Evolutionary conservation across 495 filamentous ascomycete species (phyloP), one percentile per base, ranked within the genome.

Genomic region (Durotheca rogersii): DNA sequence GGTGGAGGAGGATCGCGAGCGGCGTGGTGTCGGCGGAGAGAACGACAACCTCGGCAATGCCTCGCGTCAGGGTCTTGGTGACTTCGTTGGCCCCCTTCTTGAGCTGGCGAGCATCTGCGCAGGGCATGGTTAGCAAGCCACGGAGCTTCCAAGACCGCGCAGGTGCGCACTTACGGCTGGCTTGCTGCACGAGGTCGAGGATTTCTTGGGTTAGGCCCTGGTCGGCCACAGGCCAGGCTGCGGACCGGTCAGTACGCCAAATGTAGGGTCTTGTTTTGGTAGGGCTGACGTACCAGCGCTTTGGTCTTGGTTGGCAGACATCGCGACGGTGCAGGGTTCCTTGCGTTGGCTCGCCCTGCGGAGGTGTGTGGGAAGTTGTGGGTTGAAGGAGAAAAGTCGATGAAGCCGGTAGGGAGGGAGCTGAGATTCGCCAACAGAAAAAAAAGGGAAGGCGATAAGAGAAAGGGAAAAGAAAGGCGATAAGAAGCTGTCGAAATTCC

Each of bases 221-320:
- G 62, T 96, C 93, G 68, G 92, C 92, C 63, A 94, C 73, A 56
- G 92, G 92, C 87, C 90, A 96, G 60, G 92, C 92, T 83, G 61
- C 62, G 15, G 37, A 55, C 11, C 29, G n/a, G 41, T 59, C 21
- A 67, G 53, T 52, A 49, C 21, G 38, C 4, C 4, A 27, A 7
- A 30, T 31, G 11, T 1, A 23, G 37, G 12, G 11, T 11, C 23
- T 37, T 1, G 15, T 10, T 19, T 25, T 15, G 20, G 12, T 15
- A 2, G 29, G 25, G 21, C 15, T 17, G 10, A 56, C 56, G 21
- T 58, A 72, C 69, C 69, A 20, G 75, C 76, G 45, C 69, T 71
- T 44, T 79, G 70, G 63, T 80, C 73, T 54, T 80, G 73, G 64
- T 75, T 71, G 21, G 67, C 65, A 59, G 77, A 69, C 77, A 80